Base-by-base conservation (phyloP, 176 grass and related monocot genomes). In the Juncus effusus region DNA sequence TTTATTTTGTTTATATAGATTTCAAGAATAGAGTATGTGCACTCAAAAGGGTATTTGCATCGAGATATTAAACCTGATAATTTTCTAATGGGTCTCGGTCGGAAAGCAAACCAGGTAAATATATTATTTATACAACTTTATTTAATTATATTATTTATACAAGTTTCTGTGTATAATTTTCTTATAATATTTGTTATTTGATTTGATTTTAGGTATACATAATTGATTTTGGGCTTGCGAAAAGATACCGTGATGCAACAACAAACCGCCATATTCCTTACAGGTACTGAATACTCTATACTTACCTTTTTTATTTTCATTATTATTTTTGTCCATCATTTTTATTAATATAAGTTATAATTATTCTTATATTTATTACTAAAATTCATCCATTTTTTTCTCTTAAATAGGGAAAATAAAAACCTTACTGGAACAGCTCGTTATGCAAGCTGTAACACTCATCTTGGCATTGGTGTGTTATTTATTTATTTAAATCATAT, bases 211-310 rank as follows among this genome's bases (percentile, higher is more conserved):
- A 97, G 94, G 94, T 97, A 15, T 97, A 92, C 57, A 81, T 92
- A 75, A 97, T 97, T 80, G 94, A 97, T 77, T 97, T 97, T 75
- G 94, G 94, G 13, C 94, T 97, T 80, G 94, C 88, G 64, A 97
- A 97, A 89, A 89, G 94, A 76, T 97, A 97, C 38, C 74, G 94
- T 0, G 94, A 97, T 75, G 85, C 88, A 40, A 75, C 64, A 57
- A 92, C 94, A 1, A 92, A 97, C 79, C 88, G 82, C n/a, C 94
- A 97, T 84, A 97, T 97, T 54, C 74, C 94, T 58, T 97, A 86
- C 71, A 97, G 77, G 85, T 89, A 67, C 36, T 36, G 51, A 57
- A 28, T 28, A 28, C 1, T 28, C 2, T 76, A 12, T 57, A 77
- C 67, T 63, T 73, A 12, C 6, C 42, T 52, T 6, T 71, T 56